Evolutionary conservation across 768 basidiomycete species (phyloP), one percentile per base, ranked within the genome.

Genomic region (Tricholoma saponaceum): DNA sequence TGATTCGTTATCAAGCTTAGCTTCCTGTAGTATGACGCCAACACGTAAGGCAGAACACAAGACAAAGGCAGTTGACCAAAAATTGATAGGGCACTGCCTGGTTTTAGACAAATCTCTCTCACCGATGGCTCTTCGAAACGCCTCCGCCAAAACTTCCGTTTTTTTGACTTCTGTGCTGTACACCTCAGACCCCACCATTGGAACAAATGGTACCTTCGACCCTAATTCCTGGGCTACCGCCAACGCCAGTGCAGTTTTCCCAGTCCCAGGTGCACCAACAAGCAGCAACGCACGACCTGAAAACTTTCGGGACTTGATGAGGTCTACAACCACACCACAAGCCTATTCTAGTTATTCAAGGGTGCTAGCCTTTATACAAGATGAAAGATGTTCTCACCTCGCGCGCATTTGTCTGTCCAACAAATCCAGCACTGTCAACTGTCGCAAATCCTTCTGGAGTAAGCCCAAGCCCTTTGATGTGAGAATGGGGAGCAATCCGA

Each of bases 151-250:
- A 4, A 98, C 95, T 69, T 98, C 97, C 1, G 97, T 98, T 82
- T 99, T 99, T 78, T 98, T 98, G 56, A 99, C 95, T 72, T 98
- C 96, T 2, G 91, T 86, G 39, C 88, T 92, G 69, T 97, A 98
- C 59, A 98, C 97, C 73, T 99, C 97, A 18, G 87, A 90, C 0
- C 97, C 97, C 43, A 98, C 97, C 93, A 98, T 98, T 4, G 95
- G 94, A 70, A 96, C 98, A 70, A 99, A 98, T 0, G 97, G 97
- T 0, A 98, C 95, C 66, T 97, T 97, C 20, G 83, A 75, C 0
- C 97, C 97, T 0, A 99, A 82, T 66, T 98, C 97, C 58, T 98
- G 95, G 5, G 94, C 89, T 25, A 98, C 83, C 0, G 94, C 97
- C n/a, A 98, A 73, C 1, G 97, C 95, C 25, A 98, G 83, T 0